These are phyloP conservation scores for Aspergillus cejpii DNA, from an alignment of 2,329 filamentous ascomycete species.

Conservation along the genomic window DNA sequence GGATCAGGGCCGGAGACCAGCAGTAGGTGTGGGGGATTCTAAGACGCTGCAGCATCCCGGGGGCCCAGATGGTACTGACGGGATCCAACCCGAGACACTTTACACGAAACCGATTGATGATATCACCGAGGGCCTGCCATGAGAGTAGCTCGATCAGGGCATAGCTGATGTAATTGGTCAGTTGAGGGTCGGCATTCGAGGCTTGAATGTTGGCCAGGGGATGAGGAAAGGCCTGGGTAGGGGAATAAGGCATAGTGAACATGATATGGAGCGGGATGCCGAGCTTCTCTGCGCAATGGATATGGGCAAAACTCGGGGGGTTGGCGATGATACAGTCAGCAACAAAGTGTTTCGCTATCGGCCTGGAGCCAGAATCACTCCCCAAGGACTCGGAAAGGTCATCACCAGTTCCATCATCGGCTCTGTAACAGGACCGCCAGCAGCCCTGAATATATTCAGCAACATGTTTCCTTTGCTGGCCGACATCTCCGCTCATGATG, in stretches of 20 bases:
- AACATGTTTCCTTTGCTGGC: too few relatives aligned
- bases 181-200: conserved; percentile 64
- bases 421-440: too few relatives aligned
- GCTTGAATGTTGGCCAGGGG: conserved; percentile 75
- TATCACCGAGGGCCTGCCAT: conserved; percentile 84
- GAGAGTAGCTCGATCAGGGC: conserved; percentile 84
- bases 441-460: conserved; percentile 58
- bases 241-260: conserved; percentile 94
- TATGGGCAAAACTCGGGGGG: conserved; percentile 1
- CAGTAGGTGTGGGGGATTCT: conserved; percentile 74
- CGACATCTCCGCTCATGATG: conserved; percentile 65
- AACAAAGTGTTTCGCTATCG: neutral
- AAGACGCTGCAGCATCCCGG: conserved; percentile 68
- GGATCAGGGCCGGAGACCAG: conserved; percentile 66
- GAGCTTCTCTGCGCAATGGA: conserved; percentile 62
- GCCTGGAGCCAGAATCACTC: too few relatives aligned
- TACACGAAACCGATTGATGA: conserved; percentile 81
- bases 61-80: conserved; percentile 74
- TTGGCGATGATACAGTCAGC: conserved; percentile 2
- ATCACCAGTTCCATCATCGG: too few relatives aligned
- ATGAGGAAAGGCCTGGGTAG: conserved; percentile 78
- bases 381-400: too few relatives aligned
- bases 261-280: conserved; percentile 75
- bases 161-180: conserved; percentile 78
- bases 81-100: conserved; percentile 67